A percentile compares a stretch with the other conserved stretches of the same genome.
Evolutionary conservation across 2,329 filamentous ascomycete genomes (phyloP).

Genomic region (Verticillium nonalfalfae): DNA sequence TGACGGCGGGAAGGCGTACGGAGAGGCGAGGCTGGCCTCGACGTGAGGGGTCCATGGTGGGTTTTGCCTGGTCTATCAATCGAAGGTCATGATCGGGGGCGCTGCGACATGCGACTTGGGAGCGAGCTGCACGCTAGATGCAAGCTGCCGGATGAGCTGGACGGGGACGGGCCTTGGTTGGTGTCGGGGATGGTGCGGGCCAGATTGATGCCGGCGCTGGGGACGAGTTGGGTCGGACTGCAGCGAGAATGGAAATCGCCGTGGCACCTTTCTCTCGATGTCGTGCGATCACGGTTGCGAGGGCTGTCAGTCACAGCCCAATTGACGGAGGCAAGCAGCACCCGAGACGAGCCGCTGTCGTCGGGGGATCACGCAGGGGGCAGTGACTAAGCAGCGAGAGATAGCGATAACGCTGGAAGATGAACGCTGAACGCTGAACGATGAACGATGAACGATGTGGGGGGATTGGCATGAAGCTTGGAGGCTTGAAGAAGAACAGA

Average conservation of each 20-base stretch:
- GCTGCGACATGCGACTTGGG: not conserved
- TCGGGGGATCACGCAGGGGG: not conserved
- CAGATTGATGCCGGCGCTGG: not conserved
- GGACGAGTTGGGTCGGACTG: not conserved
- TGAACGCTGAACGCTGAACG: too few relatives aligned
- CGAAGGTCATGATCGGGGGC: not conserved
- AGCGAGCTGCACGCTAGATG: not conserved
- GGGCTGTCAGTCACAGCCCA: not conserved
- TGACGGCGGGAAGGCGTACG: slow-evolving; percentile 22
- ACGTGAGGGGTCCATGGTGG: slow-evolving; percentile 20
- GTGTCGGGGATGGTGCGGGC: not conserved
- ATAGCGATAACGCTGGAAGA: not conserved
- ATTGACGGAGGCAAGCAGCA: not conserved
- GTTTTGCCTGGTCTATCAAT: not conserved
- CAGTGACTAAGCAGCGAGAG: not conserved
- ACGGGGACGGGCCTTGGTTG: not conserved
- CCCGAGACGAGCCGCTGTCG: not conserved
- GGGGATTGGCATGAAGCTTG: not conserved
- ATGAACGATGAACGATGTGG: too few relatives aligned
- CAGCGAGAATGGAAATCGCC: not conserved
- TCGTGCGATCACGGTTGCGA: slow-evolving; percentile 10
- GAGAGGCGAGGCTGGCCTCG: slow-evolving; percentile 32
- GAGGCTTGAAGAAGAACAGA: too few relatives aligned
- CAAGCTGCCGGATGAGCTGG: not conserved
- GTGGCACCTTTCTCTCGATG: not conserved